Base-by-base conservation (phyloP, 1,139 yeast genomes). In the Geotrichum candidum region DNA sequence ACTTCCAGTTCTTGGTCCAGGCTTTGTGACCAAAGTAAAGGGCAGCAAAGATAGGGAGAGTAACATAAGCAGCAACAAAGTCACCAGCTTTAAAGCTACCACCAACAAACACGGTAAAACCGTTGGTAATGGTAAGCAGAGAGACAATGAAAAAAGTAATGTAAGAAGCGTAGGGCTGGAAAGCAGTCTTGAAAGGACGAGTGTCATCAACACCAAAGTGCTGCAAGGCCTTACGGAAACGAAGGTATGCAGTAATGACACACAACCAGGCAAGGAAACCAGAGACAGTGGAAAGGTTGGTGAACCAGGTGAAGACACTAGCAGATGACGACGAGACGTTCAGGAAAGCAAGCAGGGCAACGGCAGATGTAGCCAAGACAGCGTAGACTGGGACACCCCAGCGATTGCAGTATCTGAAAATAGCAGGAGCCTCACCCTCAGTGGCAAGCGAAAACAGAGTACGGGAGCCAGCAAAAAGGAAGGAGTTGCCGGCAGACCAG, bases 71-170 rank as follows among this genome's bases (percentile, higher is more conserved):
- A 67, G 78, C 77, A 70, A 84, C 82, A 73, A 84, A 83, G 56
- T 76, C 77, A 4, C 82, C 71, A 0, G 82, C 88, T 57, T 75
- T 78, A 69, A 87, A 79, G 54, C 76, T 60, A 22, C 80, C 83
- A 63, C 80, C 78, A 60, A 82, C 84, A 76, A 86, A 87, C 1
- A 82, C 84, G 0, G 78, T 74, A 74, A 83, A 88, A 35, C 96
- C 96, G 76, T 88, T 92, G 65, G 89, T 79, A 68, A 88, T 77
- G 46, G 84, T 82, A 66, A 87, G 77, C 13, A 70, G 38, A 5
- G 63, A 60, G 45, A 87, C 75, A 57, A 82, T 70, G 63, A 82
- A 75, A 38, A 81, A 77, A 10, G 80, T 74, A 59, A 77, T 72
- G 68, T 78, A 81, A 13, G 84, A 76, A 51, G 81, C 78, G 62